Evolutionary conservation across 176 grass and related monocot species (phyloP).

Genomic region (Poa annua): DNA sequence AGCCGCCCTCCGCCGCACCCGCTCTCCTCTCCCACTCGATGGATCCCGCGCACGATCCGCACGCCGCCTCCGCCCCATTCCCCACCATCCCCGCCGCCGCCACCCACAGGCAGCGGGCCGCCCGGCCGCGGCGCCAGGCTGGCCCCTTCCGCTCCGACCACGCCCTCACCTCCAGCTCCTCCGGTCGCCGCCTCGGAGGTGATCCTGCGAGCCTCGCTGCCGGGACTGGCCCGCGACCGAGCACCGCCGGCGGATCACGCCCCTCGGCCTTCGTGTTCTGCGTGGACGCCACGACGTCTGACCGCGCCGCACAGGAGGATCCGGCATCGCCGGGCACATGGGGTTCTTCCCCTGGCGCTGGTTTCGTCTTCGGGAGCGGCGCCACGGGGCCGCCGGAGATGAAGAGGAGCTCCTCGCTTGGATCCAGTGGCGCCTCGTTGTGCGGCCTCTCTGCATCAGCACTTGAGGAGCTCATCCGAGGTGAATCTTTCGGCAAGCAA

Average conservation of each 20-base stretch:
- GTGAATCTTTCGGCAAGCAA: neutral
- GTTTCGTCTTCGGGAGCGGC: slow-evolving; percentile 48
- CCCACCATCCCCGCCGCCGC: slow-evolving; percentile 49
- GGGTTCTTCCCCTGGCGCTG: slow-evolving; percentile 24
- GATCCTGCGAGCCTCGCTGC: slow-evolving; percentile 18
- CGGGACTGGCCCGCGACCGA: neutral
- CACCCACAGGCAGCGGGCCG: slow-evolving; percentile 40
- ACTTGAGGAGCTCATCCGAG: slow-evolving; percentile 2
- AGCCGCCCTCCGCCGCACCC: neutral
- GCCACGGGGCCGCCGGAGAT: slow-evolving; percentile 17
- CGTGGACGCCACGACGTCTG: neutral
- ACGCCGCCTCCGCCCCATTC: slow-evolving; percentile 46
- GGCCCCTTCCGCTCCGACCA: slow-evolving; percentile 52
- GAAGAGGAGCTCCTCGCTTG: slow-evolving; percentile 44
- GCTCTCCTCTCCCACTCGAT: neutral
- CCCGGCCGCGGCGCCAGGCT: slow-evolving; percentile 38
- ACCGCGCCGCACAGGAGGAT: slow-evolving; percentile 9
- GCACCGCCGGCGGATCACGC: slow-evolving; percentile 25
- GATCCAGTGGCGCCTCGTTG: slow-evolving; percentile 25
- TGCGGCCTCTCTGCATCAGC: neutral
- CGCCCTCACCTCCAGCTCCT: slow-evolving; percentile 10
- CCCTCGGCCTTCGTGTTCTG: slow-evolving; percentile 31
- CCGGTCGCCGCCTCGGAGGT: slow-evolving; percentile 19
- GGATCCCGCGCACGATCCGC: slow-evolving; percentile 48
- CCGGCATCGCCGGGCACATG: slow-evolving; percentile 24